Base-by-base conservation (phyloP, 768 basidiomycete species). In the Termitomyces sp. region DNA sequence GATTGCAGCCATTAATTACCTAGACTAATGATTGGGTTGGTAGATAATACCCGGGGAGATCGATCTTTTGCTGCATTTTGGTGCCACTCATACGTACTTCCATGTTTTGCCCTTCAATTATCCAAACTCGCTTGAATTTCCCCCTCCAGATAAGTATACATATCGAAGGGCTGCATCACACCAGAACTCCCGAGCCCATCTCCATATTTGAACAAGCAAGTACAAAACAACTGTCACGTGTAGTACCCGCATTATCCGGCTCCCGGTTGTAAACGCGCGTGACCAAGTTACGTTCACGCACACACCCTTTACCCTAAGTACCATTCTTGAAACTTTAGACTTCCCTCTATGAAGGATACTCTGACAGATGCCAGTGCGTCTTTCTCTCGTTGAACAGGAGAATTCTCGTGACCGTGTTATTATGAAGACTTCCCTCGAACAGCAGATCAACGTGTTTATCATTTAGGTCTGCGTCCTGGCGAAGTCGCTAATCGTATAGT, bases 401-500 rank as follows among this genome's bases (percentile, higher is more conserved):
- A 13, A 47, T 30, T 33, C n/a, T n/a, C 20, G 6, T 55, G 18
- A 44, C 9, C 1, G 24, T 56, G 16, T 22, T 10, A 5, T 55
- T 53, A 3, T 61, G 51, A 62, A 92, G 90, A 92, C 73, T 90
- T 92, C 66, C 90, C 90, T 58, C 81, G 83, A 58, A 88, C 88
- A 40, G 77, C 76, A 49, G 87, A 88, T 67, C 80, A 79, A 51
- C 85, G 87, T 54, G 88, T 90, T 47, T 92, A 92, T 71, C 90
- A 92, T 70, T 80, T 92, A 28, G 90, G 88, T 38, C 70, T 92
- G 61, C 78, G 82, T 47, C 76, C 82, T 42, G 88, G 91, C 42
- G 88, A 93, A 68, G 85, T 93, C 14, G 87, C 90, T 43, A 91
- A 91, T 69, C 82, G 88, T 56, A 87, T 92, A 61, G 87, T 91